These are phyloP conservation scores for Saitozyma sp. DNA, from an alignment of 768 basidiomycete genomes.

Conservation along the genomic window DNA sequence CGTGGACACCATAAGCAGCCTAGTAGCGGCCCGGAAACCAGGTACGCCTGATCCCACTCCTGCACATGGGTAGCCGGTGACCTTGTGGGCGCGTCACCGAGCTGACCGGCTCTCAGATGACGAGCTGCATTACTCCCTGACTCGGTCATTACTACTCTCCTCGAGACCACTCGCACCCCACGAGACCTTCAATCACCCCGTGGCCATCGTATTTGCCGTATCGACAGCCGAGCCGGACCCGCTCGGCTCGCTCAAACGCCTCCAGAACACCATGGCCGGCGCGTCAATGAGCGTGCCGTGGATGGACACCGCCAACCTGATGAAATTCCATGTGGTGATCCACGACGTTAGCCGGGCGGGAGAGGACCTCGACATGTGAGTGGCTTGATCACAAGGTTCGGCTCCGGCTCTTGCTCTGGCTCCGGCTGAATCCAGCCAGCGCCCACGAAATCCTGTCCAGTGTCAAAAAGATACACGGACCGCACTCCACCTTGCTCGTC, in stretches of 20 bases:
- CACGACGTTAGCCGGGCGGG: slow-evolving; percentile 47
- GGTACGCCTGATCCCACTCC: slow-evolving; percentile 17
- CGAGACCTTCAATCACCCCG: slow-evolving; percentile 52
- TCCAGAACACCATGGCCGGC: slow-evolving; percentile 24
- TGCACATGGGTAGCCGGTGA: background rate
- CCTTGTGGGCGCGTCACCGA: background rate
- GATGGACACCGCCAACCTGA: slow-evolving; percentile 40
- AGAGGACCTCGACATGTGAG: slow-evolving; percentile 33
- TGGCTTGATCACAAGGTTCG: background rate
- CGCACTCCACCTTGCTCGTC: slow-evolving; percentile 50
- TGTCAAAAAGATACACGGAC: slow-evolving; percentile 51
- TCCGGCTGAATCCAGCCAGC: slow-evolving; percentile 13
- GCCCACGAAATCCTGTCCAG: slow-evolving; percentile 41
- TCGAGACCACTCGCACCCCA: slow-evolving; percentile 43
- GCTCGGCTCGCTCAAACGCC: slow-evolving; percentile 33
- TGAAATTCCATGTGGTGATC: slow-evolving; percentile 49
- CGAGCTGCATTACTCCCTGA: slow-evolving; percentile 45
- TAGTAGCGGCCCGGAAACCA: slow-evolving; percentile 36
- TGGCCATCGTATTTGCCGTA: slow-evolving; percentile 46
- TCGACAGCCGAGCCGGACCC: slow-evolving; percentile 47
- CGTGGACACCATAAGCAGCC: slow-evolving; percentile 44
- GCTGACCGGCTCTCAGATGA: slow-evolving; percentile 30
- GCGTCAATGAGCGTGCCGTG: slow-evolving; percentile 34
- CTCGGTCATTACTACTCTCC: slow-evolving; percentile 44
- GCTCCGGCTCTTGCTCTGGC: background rate